These are phyloP conservation scores for Aspergillus panamensis DNA, from an alignment of 495 filamentous ascomycete species.

Conservation along the genomic window DNA sequence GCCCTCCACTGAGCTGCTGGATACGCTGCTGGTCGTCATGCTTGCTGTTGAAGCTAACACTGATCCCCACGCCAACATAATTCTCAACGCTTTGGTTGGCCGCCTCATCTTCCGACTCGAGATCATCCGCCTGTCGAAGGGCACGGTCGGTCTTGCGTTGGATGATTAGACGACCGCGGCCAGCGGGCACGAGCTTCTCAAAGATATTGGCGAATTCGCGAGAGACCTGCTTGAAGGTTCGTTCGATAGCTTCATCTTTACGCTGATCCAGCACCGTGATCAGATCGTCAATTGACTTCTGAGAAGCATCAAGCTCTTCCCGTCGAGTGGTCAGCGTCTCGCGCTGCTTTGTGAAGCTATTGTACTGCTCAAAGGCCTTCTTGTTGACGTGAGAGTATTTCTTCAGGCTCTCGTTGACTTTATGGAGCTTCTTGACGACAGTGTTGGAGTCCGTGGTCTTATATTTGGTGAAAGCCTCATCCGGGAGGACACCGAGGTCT, in stretches of 20 bases:
- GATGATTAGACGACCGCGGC: constrained; percentile 86
- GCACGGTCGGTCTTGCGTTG: constrained; percentile 80
- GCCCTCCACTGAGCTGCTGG: constrained; percentile 92
- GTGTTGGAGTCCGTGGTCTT: constrained; percentile 72
- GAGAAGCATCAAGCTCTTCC: constrained; percentile 77
- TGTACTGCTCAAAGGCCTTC: constrained; percentile 98
- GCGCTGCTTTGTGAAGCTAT: constrained; percentile 89
- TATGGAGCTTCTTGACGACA: constrained; percentile 81
- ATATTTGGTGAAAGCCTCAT: constrained; percentile 92
- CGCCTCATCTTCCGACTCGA: constrained; percentile 59
- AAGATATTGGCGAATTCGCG: constrained; percentile 90
- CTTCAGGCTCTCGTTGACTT: constrained; percentile 89
- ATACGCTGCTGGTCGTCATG: constrained; percentile 97
- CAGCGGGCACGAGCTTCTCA: constrained; percentile 90
- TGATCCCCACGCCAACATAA: constrained; percentile 97
- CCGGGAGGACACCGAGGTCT: constrained; percentile 87
- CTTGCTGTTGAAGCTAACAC: constrained; percentile 97
- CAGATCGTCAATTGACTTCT: constrained; percentile 82
- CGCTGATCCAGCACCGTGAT: constrained; percentile 89
- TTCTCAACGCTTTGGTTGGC: constrained; percentile 77
- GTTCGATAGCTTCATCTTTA: constrained; percentile 90
- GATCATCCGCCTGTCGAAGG: constrained; percentile 58
- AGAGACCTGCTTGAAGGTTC: constrained; percentile 97
- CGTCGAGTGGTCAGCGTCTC: constrained; percentile 77
- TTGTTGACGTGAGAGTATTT: constrained; percentile 98